These are phyloP conservation scores for Apiotrichum brassicae DNA, from an alignment of 1,284 basidiomycete species.

Conservation along the genomic window DNA sequence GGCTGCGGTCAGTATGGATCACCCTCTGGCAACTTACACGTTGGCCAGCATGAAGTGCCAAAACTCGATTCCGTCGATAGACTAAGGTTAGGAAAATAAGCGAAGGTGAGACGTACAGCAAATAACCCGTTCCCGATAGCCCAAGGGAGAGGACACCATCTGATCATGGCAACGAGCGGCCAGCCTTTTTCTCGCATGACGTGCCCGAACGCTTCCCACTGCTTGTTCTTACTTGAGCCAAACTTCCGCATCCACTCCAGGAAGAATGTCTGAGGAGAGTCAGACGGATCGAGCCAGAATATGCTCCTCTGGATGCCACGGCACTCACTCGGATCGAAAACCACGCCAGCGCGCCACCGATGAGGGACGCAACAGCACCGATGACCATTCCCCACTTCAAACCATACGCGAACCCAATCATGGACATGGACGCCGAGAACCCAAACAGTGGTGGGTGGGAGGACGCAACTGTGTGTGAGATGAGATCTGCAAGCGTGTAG, in stretches of 20 bases:
- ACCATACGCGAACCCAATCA: conserved; percentile 46
- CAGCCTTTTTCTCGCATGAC: conserved; percentile 45
- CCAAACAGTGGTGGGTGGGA: conserved; percentile 47
- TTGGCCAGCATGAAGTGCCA: conserved; percentile 44
- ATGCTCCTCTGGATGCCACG: too few species aligned
- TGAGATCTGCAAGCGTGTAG: too few species aligned
- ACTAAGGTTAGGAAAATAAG: conserved; percentile 20
- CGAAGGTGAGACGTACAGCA: conserved; percentile 29
- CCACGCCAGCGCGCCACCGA: conserved; percentile 39
- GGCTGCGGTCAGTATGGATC: conserved; percentile 15
- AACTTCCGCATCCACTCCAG: conserved; percentile 34
- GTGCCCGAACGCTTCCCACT: conserved; percentile 45
- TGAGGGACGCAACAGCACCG: conserved; percentile 29
- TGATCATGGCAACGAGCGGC: conserved; percentile 45
- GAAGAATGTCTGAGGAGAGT: conserved; percentile 47
- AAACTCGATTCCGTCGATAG: conserved; percentile 42
- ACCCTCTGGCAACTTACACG: conserved; percentile 21
- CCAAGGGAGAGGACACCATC: conserved; percentile 46
- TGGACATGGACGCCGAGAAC: conserved; percentile 39
- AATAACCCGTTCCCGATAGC: conserved; percentile 45
- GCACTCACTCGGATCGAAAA: conserved; percentile 37
- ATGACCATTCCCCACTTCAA: conserved; percentile 42
- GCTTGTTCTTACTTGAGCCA: conserved; percentile 32
- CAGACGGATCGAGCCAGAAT: too few species aligned
- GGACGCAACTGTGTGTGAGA: conserved; percentile 28